Evolutionary conservation across 148 eudicot genomes (phyloP).

Genomic region (Vaccinium myrtillus): DNA sequence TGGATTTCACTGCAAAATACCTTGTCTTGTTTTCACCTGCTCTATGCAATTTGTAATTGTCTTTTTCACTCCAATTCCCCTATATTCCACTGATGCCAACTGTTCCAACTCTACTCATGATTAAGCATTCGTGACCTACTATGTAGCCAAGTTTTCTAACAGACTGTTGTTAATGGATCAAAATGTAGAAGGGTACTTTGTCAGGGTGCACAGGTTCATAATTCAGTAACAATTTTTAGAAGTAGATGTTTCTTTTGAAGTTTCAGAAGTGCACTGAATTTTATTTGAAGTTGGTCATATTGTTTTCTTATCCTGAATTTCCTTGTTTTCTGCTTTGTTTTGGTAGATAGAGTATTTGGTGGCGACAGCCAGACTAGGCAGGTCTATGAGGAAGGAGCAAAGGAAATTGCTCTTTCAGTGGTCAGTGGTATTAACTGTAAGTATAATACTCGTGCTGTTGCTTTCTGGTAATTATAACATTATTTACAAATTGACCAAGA

Average conservation of each 20-base stretch:
- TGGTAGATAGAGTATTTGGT: conserved; percentile 15
- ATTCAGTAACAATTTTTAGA: background rate
- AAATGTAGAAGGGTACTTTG: background rate
- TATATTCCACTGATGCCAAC: background rate
- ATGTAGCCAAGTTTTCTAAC: background rate
- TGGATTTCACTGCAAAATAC: background rate
- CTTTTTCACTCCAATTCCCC: background rate
- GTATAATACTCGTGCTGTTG: conserved; percentile 20
- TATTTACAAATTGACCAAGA: background rate
- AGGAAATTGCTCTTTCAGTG: conserved; percentile 74
- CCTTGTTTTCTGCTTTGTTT: background rate
- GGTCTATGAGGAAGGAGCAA: conserved; percentile 77
- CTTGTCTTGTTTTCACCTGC: background rate
- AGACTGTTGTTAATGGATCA: background rate
- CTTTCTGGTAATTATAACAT: background rate
- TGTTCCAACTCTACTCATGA: background rate
- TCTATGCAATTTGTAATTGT: background rate
- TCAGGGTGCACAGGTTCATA: background rate
- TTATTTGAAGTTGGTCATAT: background rate
- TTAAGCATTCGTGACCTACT: background rate
- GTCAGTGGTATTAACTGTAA: conserved; percentile 75
- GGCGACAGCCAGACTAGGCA: conserved; percentile 51
- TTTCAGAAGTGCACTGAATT: background rate
- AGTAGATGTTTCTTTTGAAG: background rate
- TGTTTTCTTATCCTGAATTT: background rate